phyloP scores from a whole-genome alignment of 2,329 filamentous ascomycete species.

The Talaromyces sp. region DNA sequence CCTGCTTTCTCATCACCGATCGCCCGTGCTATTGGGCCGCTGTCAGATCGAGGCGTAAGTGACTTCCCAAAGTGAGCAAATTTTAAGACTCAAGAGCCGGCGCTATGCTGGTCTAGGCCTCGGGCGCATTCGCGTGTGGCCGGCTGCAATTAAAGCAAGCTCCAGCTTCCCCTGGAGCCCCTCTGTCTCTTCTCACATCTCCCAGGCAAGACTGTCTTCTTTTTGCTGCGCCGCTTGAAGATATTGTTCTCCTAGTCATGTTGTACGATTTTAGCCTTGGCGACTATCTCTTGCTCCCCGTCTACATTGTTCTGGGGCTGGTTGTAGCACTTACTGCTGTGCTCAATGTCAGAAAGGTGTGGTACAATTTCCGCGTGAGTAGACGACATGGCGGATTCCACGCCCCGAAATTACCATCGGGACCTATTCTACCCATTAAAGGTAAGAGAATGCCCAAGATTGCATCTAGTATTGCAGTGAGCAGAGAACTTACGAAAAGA shows the following conservation, averaged over 20 bases:
- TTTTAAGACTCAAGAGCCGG: neutral
- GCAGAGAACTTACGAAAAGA: neutral
- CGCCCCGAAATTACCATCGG: neutral
- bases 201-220: neutral
- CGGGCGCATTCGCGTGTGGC: neutral
- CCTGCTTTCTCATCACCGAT: neutral
- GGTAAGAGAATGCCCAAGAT: neutral
- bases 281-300: neutral
- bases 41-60: neutral
- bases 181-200: neutral
- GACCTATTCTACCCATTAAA: constrained; percentile 1
- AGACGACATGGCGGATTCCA: constrained; percentile 1
- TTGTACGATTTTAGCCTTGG: neutral
- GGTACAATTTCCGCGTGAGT: neutral
- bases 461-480: neutral
- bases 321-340: neutral
- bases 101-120: neutral
- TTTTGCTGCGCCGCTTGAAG: neutral
- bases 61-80: neutral
- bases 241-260: neutral
- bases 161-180: too few species aligned
- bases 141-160: too few species aligned
- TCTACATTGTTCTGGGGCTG: neutral
- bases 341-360: neutral
- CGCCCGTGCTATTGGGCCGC: neutral